Evolutionary conservation across 176 grass and related monocot species (phyloP).

Genomic region (Musa acuminata): DNA sequence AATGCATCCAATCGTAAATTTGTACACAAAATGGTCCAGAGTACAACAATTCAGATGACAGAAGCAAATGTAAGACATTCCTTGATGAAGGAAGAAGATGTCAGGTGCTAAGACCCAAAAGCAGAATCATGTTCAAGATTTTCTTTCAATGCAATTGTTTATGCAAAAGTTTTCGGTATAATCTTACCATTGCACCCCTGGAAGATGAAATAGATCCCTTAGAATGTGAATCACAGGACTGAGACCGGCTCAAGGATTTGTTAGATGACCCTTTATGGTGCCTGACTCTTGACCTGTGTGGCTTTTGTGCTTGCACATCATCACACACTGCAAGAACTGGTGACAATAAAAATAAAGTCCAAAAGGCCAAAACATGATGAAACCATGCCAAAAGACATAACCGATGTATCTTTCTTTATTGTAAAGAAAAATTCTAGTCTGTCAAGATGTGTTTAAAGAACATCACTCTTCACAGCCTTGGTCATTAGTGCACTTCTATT

Average conservation of each 20-base stretch:
- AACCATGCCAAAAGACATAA: background rate
- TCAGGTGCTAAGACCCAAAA: background rate
- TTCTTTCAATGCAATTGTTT: background rate
- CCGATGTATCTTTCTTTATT: no score
- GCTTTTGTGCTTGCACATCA: slow-evolving; percentile 53
- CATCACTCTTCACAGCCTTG: no score
- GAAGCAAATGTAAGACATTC: slow-evolving; percentile 2
- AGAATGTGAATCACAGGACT: slow-evolving; percentile 64
- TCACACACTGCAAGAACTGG: slow-evolving; percentile 31
- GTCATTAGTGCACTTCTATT: no score
- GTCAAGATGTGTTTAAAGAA: no score
- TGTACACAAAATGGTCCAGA: background rate
- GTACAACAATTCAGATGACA: background rate
- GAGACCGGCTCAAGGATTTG: slow-evolving; percentile 54
- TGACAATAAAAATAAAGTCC: background rate
- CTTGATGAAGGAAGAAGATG: background rate
- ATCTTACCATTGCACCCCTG: slow-evolving; percentile 34
- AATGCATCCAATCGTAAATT: background rate
- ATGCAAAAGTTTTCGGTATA: background rate
- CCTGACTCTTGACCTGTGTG: slow-evolving; percentile 44
- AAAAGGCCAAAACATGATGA: background rate
- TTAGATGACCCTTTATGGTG: slow-evolving; percentile 39
- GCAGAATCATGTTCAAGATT: slow-evolving; percentile 4
- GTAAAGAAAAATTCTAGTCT: no score
- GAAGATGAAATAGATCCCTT: slow-evolving; percentile 55